Conservation (phyloP, 345 rosid species). For the Gossypium bickii region DNA sequence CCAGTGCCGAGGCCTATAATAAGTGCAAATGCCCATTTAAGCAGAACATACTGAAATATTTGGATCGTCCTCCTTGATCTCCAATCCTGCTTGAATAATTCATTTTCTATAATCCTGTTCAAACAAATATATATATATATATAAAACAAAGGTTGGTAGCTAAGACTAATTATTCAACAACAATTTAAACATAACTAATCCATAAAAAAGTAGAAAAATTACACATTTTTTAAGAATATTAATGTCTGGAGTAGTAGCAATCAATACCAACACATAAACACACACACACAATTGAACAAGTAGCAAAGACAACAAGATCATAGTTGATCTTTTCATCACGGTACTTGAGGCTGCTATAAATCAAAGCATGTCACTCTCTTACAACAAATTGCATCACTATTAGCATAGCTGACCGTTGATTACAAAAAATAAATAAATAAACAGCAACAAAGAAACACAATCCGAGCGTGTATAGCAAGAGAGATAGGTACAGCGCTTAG, state of each 20-base stretch:
- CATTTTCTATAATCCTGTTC: slow-evolving; percentile 12
- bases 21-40: slow-evolving; percentile 42
- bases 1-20: slow-evolving; percentile 32
- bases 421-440: neutral
- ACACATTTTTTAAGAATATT: neutral
- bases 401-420: neutral
- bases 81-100: slow-evolving; percentile 47
- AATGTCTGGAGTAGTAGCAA: neutral
- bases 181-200: neutral
- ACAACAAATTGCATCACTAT: neutral
- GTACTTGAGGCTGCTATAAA: neutral
- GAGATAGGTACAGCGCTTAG: neutral
- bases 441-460: neutral
- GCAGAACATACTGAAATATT: slow-evolving; percentile 39
- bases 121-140: neutral
- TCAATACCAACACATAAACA: neutral
- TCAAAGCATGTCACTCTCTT: neutral
- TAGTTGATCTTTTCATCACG: neutral
- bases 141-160: neutral
- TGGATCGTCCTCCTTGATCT: slow-evolving; percentile 35
- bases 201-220: neutral
- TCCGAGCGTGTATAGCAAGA: too few species aligned
- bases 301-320: neutral
- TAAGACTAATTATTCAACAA: neutral
- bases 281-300: neutral